These are phyloP conservation scores for Colletotrichum kahawae DNA, from an alignment of 2,329 filamentous ascomycete genomes.

Conservation along the genomic window DNA sequence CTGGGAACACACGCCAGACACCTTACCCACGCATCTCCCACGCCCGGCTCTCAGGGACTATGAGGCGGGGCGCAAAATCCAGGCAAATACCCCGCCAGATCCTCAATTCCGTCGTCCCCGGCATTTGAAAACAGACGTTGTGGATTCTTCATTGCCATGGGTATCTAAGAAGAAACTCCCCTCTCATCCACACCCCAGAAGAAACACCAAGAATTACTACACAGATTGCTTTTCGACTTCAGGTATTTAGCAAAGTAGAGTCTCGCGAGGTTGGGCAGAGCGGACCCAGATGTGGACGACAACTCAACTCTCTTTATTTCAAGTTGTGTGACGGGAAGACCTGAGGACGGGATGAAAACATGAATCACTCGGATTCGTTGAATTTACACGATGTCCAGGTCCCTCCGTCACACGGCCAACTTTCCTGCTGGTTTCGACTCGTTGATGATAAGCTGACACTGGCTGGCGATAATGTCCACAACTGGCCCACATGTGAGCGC, in stretches of 20 bases:
- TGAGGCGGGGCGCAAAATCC: too few species aligned
- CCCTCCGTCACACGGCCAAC: rapidly evolving
- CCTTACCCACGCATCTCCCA: neutral
- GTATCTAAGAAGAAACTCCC: neutral
- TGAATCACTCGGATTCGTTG: rapidly evolving
- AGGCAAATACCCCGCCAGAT: neutral
- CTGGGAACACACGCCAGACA: neutral
- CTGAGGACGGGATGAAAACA: neutral
- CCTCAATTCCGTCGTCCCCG: neutral
- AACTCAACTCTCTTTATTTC: neutral
- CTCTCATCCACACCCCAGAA: neutral
- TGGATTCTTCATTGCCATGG: neutral
- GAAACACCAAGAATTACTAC: neutral
- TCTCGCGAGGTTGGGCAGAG: neutral
- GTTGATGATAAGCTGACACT: neutral
- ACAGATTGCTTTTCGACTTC: neutral
- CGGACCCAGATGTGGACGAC: rapidly evolving
- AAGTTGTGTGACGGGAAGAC: rapidly evolving
- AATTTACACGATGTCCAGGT: neutral
- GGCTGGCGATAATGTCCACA: neutral
- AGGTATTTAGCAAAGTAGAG: neutral
- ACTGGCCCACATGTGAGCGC: neutral
- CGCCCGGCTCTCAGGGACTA: too few species aligned
- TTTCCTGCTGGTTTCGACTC: neutral
- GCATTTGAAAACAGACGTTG: too few species aligned